Base-by-base conservation (phyloP, 2,329 filamentous ascomycete genomes). In the Diaporthe sp. region DNA sequence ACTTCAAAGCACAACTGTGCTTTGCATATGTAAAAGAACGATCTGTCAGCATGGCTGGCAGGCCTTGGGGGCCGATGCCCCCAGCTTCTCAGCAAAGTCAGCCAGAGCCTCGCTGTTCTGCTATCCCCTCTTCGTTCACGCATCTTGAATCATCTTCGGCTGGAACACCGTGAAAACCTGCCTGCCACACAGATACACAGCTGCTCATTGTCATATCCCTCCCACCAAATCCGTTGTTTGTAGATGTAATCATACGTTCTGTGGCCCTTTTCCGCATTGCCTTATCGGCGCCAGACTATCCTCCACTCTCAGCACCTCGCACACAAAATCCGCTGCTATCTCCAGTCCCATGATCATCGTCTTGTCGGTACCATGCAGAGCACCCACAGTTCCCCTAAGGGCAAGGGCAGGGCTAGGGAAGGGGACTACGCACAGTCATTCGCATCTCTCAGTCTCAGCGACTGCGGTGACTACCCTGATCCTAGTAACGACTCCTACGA, bases 1-100 rank as follows among this genome's bases (percentile, higher is more conserved):
- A 49, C 8, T 17, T 28, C 34, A 37, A 34, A 53, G 65, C 65
- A 69, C 65, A 69, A 55, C 7, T 69, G 65, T 69, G 65, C 65
- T n/a, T 55, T 69, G 22, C 46, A 13, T 28, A 17, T 22, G 22
- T 34, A 2, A 15, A 17, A 53, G 12, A 37, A 0, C 25, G n/a
- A 58, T 37, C 17, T n/a, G 55, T 58, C 55, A 37, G 31, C 51
- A 55, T 55, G 25, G 51, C 12, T 53, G 1, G 6, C 13, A 55
- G 51, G 12, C 22, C 19, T 8, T 28, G 51, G 51, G 12, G 51
- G 22, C 51, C n/a, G 51, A 13, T 25, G 15, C 28, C 12, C 51
- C 9, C 9, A 1, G 17, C 8, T 28, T 7, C 1, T 13, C 13
- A 55, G 51, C n/a, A 28, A 25, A 53, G 6, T 53, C 0, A 15